Evolutionary conservation across 1,284 basidiomycete genomes (phyloP), one percentile per base, ranked within the genome.

Genomic region (Ceratorhiza oryzae-sativae): DNA sequence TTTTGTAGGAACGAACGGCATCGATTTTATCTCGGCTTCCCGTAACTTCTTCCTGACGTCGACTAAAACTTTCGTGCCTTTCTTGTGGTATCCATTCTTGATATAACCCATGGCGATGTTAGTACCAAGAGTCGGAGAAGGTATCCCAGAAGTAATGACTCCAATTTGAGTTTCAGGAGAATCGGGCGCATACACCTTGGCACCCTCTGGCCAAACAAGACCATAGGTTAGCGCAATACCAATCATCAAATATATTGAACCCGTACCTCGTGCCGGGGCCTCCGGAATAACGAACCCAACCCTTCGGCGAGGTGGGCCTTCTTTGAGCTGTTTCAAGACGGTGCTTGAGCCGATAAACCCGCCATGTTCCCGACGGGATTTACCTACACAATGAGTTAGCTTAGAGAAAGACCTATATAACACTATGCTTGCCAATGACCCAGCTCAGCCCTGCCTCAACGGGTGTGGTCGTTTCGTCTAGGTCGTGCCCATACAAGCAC

Each of bases 51-150:
- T 89, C 59, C 94, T 85, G 45, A 96, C 90, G 58, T 94, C 89
- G 13, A 96, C 90, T 61, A 85, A 83, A 8, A 96, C 81, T 78
- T 90, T 86, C 0, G 93, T 97, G 6, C 93, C 95, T 80, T 93
- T 95, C 83, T 96, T 98, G 83, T 98, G 94, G 80, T 86, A 87
- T 0, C 94, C 95, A 41, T 83, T 86, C 73, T 83, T 81, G 60
- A 98, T 87, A 78, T 98, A 97, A 0, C 90, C 97, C 97, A 99
- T 99, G 6, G 96, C 94, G 77, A 99, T 94, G 82, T 99, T 98
- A 80, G 91, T 89, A 2, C 88, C 89, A 0, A 96, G 83, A 1
- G 94, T 92, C 0, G 96, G 96, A 0, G 94, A 96, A 6, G 97
- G 97, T 73, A 98, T 98, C 62, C 97, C 97, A 0, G 95, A 98